Base-by-base conservation (phyloP, 2,329 filamentous ascomycete species). In the Colletotrichum brevisporum region DNA sequence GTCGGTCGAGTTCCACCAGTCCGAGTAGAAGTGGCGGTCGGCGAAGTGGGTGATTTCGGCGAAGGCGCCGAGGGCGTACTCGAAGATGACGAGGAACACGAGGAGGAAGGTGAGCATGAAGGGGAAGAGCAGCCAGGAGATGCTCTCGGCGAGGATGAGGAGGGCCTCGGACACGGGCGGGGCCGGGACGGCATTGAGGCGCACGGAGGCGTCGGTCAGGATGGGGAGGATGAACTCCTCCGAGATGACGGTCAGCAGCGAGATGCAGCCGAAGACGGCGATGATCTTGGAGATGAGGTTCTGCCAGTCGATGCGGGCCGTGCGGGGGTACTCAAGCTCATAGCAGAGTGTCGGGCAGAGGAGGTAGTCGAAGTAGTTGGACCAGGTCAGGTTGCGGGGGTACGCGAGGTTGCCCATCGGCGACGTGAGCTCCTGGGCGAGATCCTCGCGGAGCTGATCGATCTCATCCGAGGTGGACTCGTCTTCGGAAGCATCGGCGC, bases 21-120 rank as follows among this genome's bases (percentile, higher is more conserved):
- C 90, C 58, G 85, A 85, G 83, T 98, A 99, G 83, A 98, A 98
- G 80, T 96, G 94, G 48, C 95, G 90, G 80, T 98, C 96, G 60
- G 92, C 95, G 79, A 98, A 98, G 75, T 91, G 88, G 18, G 95
- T 97, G 73, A 98, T 93, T 80, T 99, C 96, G 15, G 95, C 96
- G 76, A 97, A 97, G 55, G 95, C 95, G 67, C 95, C 96, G 41
- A 98, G 89, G 12, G 97, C 88, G 80, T 98, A 99, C 80, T 99
- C 96, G 80, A 98, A 99, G 75, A 98, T 98, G 79, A 98, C 94
- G 67, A 99, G 90, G 84, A 99, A 99, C 63, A 98, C 95, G 55
- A 98, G 90, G 5, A 98, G 85, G 79, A 98, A 97, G 4, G 92
- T 97, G 70, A 98, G 87, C 94, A 98, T 98, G 80, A 98, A 99